Evolutionary conservation across 2,329 filamentous ascomycete species (phyloP).

Genomic region (Stagonosporopsis tanaceti): DNA sequence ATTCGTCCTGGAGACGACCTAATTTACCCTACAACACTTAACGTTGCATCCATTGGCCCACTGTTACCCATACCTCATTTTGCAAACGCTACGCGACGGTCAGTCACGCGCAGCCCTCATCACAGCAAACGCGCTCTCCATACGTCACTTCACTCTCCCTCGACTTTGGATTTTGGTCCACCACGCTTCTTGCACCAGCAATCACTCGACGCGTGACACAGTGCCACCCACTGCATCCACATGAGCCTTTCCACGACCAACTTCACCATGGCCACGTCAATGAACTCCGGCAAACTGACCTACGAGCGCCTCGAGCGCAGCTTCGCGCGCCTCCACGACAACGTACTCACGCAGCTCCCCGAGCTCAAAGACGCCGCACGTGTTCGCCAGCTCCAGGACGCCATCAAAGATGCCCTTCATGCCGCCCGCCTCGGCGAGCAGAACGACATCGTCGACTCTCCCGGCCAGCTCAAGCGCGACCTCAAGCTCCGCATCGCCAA

Average conservation of each 20-base stretch:
- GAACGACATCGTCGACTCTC: neutral
- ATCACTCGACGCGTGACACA: slow-evolving; percentile 2
- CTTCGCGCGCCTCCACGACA: neutral
- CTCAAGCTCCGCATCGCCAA: neutral
- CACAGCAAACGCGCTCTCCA: slow-evolving; percentile 2
- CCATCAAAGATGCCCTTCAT: slow-evolving; percentile 1
- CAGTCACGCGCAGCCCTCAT: slow-evolving; percentile 4
- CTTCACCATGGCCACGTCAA: neutral
- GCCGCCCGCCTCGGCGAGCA: slow-evolving; percentile 3
- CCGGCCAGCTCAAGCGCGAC: slow-evolving; percentile 4
- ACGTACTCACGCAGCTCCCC: neutral
- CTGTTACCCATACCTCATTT: neutral
- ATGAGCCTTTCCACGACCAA: neutral
- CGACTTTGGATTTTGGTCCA: neutral
- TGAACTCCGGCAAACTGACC: neutral
- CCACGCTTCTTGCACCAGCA: slow-evolving; percentile 4
- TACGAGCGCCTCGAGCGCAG: slow-evolving; percentile 6
- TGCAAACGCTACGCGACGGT: neutral
- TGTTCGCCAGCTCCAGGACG: neutral
- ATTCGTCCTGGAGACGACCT: neutral
- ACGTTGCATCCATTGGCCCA: neutral
- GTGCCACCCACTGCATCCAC: neutral
- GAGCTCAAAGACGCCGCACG: slow-evolving; percentile 2
- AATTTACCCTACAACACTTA: neutral
- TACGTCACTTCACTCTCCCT: slow-evolving; percentile 5